Evolutionary conservation across 164 flowering plant genomes (phyloP).

Genomic region (Brasenia schreberi): DNA sequence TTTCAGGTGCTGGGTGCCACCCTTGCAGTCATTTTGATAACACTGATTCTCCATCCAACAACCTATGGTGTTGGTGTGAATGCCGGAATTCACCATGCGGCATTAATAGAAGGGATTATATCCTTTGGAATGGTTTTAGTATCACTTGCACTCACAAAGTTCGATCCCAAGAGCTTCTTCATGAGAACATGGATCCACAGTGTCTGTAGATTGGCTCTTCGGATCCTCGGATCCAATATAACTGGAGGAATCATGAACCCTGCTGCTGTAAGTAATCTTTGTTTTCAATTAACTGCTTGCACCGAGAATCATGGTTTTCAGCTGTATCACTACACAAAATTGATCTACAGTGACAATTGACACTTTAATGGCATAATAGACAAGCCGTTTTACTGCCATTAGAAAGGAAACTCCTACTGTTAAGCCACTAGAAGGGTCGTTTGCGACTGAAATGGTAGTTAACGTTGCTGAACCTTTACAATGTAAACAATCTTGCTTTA

Average conservation of each 20-base stretch:
- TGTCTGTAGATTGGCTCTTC: slow-evolving; percentile 69
- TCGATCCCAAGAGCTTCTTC: slow-evolving; percentile 46
- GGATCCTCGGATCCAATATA: slow-evolving; percentile 80
- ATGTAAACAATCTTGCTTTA: too few species aligned
- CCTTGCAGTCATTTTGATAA: slow-evolving; percentile 46
- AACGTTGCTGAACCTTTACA: too few species aligned
- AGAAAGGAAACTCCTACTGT: too few species aligned
- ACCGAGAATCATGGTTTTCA: too few species aligned
- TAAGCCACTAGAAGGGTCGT: too few species aligned
- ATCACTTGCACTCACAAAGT: slow-evolving; percentile 44
- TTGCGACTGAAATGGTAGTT: too few species aligned
- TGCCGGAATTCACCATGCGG: slow-evolving; percentile 64
- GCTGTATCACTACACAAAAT: too few species aligned
- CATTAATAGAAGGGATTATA: slow-evolving; percentile 78
- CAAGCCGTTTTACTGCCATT: too few species aligned
- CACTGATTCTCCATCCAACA: slow-evolving; percentile 42
- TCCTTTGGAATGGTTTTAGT: slow-evolving; percentile 49
- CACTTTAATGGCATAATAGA: too few species aligned
- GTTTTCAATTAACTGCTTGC: neutral
- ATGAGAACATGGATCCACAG: slow-evolving; percentile 89
- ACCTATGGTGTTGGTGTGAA: slow-evolving; percentile 63
- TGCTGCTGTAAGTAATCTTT: slow-evolving; percentile 60
- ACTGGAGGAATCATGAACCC: slow-evolving; percentile 99
- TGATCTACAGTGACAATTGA: too few species aligned
- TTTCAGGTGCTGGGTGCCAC: slow-evolving; percentile 67